phyloP scores from a whole-genome alignment of 208 protist genomes.

The Trypanosoma rangeli region DNA sequence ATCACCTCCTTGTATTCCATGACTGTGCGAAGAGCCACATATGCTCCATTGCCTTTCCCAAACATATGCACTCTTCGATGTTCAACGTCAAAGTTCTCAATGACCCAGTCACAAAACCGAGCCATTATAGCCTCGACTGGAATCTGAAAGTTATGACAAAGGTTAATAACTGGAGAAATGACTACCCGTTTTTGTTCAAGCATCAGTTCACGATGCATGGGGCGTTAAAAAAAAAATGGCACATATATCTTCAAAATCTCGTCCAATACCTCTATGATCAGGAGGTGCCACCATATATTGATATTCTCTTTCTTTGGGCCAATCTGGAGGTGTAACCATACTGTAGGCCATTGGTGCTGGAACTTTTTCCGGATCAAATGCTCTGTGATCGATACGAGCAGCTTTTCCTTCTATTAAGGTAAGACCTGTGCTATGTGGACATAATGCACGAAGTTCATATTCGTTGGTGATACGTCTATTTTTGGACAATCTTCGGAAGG shows the following conservation, averaged over 20 bases:
- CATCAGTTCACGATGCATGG: slow-evolving; percentile 67
- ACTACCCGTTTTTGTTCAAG: slow-evolving; percentile 73
- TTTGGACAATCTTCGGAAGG: slow-evolving; percentile 75
- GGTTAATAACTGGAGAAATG: slow-evolving; percentile 73
- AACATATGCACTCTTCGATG: slow-evolving; percentile 80
- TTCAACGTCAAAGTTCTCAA: slow-evolving; percentile 71
- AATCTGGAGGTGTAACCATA: slow-evolving; percentile 72
- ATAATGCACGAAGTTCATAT: slow-evolving; percentile 77
- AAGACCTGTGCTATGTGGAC: slow-evolving; percentile 74
- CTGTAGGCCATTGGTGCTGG: slow-evolving; percentile 71
- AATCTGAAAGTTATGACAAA: slow-evolving; percentile 77
- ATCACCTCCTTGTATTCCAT: slow-evolving; percentile 75
- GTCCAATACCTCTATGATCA: slow-evolving; percentile 68
- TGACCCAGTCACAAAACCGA: slow-evolving; percentile 87
- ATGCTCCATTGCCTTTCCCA: slow-evolving; percentile 82
- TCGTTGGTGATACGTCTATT: slow-evolving; percentile 76
- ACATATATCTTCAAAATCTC: slow-evolving; percentile 89
- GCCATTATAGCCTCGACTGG: slow-evolving; percentile 81
- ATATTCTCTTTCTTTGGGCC: slow-evolving; percentile 53
- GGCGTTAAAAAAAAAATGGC: slow-evolving; percentile 86
- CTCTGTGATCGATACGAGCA: slow-evolving; percentile 77
- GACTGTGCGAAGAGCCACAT: slow-evolving; percentile 73
- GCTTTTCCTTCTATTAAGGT: slow-evolving; percentile 68
- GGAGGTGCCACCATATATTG: slow-evolving; percentile 84
- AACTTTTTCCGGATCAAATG: slow-evolving; percentile 65